Conservation (phyloP, 169 alveolate species). For the Plasmodium cynomolgi region DNA sequence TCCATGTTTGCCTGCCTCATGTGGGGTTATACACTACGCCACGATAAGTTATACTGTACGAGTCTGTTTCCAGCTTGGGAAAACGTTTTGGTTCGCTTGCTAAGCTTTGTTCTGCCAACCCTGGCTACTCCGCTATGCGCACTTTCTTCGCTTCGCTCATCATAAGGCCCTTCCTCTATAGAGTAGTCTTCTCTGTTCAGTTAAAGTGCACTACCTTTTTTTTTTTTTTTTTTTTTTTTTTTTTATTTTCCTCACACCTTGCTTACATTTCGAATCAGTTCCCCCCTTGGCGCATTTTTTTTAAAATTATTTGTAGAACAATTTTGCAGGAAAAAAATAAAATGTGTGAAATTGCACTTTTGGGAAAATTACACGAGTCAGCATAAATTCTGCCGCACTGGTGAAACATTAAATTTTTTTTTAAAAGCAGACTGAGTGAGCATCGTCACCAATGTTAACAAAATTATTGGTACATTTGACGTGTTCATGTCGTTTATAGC, state of each 20-base stretch:
- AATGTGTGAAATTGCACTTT: not conserved
- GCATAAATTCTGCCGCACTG: not conserved
- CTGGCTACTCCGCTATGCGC: not conserved
- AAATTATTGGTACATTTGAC: not conserved
- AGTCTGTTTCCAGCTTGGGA: not conserved
- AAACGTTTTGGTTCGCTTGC: not conserved
- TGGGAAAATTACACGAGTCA: conserved; percentile 6
- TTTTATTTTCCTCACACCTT: not conserved
- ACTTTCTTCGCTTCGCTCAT: not conserved
- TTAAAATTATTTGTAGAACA: not conserved
- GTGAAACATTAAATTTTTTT: not conserved
- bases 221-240: not conserved
- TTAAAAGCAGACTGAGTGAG: not conserved
- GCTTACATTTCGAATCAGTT: not conserved
- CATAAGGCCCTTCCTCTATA: not conserved
- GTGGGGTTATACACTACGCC: not conserved
- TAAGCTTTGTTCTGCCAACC: not conserved
- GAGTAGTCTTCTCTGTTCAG: not conserved
- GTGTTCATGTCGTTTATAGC: not conserved
- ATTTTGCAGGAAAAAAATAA: conserved; percentile 17
- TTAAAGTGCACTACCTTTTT: no score
- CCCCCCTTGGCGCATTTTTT: not conserved
- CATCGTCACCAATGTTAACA: not conserved
- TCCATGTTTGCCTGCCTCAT: conserved; percentile 24
- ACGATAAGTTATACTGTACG: not conserved